Evolutionary conservation across 192 early-diverging fungal species (phyloP), one percentile per base, ranked within the genome.

Genomic region (Coemansia sp.): DNA sequence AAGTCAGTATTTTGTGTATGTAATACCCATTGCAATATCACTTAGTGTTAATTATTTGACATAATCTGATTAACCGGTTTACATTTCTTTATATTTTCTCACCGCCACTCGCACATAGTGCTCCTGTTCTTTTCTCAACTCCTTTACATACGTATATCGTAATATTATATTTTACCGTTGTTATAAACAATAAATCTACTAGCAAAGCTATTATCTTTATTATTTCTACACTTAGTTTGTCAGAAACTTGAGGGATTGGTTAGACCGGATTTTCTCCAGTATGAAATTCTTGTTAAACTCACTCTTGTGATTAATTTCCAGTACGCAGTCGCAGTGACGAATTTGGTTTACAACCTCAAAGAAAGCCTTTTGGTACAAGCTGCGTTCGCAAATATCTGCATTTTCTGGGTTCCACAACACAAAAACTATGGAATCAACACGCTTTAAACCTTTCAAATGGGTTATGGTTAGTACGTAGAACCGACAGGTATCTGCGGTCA

Each of bases 291-390:
- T 50, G 29, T 31, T 63, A 61, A 72, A 68, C 40, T 64, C 62
- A 25, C 50, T 49, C 75, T 66, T 60, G 0, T 77, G 40, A n/a
- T 49, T 48, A 7, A 77, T 61, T 30, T 65, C 58, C 14, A 77
- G 61, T 31, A 56, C 61, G 20, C 38, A 68, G 54, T 77, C 62
- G 7, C 58, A 54, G 18, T 50, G 50, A 0, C 69, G 51, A 0
- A 77, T n/a, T 54, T 72, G 69, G 1, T 18, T 49, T 28, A 32
- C 61, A 20, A 72, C 61, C 1, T 54, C 62, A 3, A 17, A 11
- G 3, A 62, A 18, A 22, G 29, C 25, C 0, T 22, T 22, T 60
- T 68, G 68, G 31, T 72, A 77, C 56, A 71, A 2, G 1, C 62
- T 52, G 0, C 57, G 29, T 0, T 68, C 62, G 3, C 55, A 54